A percentile compares a stretch with the other conserved stretches of the same genome.
These are phyloP conservation scores for Fagopyrum esculentum DNA, from an alignment of 148 eudicot species.

Conservation along the genomic window DNA sequence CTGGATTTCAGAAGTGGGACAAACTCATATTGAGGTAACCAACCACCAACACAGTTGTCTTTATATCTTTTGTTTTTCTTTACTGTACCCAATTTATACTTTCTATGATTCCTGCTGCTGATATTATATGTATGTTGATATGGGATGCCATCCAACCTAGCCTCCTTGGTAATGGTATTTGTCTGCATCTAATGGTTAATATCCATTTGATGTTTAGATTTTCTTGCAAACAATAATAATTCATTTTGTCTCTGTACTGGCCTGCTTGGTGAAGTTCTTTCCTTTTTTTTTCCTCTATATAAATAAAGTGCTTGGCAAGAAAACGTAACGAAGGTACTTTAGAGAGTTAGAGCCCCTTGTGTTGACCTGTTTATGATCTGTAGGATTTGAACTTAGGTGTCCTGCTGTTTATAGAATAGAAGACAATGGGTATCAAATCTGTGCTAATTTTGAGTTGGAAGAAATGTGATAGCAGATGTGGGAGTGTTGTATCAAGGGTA, in stretches of 20 bases:
- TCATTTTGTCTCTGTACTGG: neutral
- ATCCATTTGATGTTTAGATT: neutral
- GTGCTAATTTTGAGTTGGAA: no score
- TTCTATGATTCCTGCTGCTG: neutral
- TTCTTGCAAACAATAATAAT: neutral
- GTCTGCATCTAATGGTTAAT: neutral
- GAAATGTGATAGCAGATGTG: no score
- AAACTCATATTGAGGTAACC: conserved; percentile 73
- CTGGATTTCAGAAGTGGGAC: conserved; percentile 72
- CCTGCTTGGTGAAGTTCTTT: neutral
- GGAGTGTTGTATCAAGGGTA: no score
- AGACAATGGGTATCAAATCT: no score
- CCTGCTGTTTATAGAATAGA: no score
- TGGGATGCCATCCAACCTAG: neutral
- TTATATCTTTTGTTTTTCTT: neutral
- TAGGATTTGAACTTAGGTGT: neutral
- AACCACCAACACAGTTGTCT: neutral
- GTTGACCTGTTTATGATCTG: neutral
- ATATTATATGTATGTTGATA: neutral
- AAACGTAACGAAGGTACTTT: neutral
- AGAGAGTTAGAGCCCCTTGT: neutral
- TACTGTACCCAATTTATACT: no score
- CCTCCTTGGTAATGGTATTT: neutral
- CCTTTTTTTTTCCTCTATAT: neutral
- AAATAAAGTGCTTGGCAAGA: neutral